These are phyloP conservation scores for Pulveroboletus frians DNA, from an alignment of 768 basidiomycete genomes.

Conservation along the genomic window DNA sequence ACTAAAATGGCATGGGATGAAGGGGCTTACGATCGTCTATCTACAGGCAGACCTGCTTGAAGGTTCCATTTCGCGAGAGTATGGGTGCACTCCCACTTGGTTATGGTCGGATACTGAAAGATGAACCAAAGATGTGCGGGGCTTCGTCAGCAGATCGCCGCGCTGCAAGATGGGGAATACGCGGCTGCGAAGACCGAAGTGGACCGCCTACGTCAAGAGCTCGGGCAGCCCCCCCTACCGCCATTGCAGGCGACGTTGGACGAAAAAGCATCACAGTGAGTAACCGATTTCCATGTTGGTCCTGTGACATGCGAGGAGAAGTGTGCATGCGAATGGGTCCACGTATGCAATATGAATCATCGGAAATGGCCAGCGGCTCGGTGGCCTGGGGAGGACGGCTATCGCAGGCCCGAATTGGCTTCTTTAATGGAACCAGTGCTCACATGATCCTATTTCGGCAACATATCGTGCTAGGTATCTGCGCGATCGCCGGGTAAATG, in stretches of 20 bases:
- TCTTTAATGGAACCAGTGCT: constrained; percentile 13
- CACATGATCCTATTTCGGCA: constrained; percentile 8
- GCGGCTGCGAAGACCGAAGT: constrained; percentile 69
- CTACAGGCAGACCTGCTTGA: constrained; percentile 62
- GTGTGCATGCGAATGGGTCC: not conserved
- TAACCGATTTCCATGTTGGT: constrained; percentile 19
- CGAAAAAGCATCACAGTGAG: constrained; percentile 55
- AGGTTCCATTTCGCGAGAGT: constrained; percentile 66
- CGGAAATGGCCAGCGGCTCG: not conserved
- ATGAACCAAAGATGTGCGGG: constrained; percentile 49
- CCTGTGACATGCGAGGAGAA: not conserved
- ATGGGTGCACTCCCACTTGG: constrained; percentile 19
- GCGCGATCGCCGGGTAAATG: constrained; percentile 55
- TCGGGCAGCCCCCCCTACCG: constrained; percentile 71
- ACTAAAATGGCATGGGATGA: constrained; percentile 2
- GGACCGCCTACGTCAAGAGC: constrained; percentile 66
- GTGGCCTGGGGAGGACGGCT: not conserved
- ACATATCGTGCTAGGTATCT: constrained; percentile 43
- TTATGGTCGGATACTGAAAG: constrained; percentile 6
- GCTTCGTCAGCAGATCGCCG: constrained; percentile 60
- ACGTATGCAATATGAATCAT: not conserved
- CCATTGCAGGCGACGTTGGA: constrained; percentile 69
- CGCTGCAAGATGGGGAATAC: constrained; percentile 73
- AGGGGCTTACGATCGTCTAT: constrained; percentile 5
- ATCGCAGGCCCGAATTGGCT: constrained; percentile 1